Percentiles rank a stretch among this genome's conserved stretches.
Evolutionary conservation across 1,284 basidiomycete species (phyloP).

Genomic region (Quambalaria eucalypti): DNA sequence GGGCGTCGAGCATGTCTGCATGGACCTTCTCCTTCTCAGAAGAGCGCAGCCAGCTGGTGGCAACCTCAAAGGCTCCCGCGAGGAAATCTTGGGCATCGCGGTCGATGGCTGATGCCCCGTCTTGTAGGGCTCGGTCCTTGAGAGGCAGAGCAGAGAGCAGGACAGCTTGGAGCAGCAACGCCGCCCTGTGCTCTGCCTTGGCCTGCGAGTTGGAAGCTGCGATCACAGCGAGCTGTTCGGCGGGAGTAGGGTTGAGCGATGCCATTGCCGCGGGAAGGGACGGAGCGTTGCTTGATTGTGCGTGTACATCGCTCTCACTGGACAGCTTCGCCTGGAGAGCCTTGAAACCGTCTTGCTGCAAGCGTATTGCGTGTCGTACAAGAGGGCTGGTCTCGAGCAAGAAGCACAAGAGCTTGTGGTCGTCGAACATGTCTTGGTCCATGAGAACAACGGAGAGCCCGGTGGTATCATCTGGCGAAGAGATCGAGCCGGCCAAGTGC

Average conservation of each 20-base stretch:
- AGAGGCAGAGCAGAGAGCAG: background rate
- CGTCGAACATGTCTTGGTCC: background rate
- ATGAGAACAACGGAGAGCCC: background rate
- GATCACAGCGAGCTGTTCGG: background rate
- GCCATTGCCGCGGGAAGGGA: too few relatives aligned
- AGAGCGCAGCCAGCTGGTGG: background rate
- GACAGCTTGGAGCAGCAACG: background rate
- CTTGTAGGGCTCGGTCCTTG: background rate
- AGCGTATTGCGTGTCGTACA: background rate
- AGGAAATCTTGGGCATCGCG: background rate
- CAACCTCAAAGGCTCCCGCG: background rate
- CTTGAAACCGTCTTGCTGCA: background rate
- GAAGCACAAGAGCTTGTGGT: background rate
- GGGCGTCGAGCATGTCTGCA: background rate
- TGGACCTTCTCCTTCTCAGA: background rate
- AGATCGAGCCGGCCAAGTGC: background rate
- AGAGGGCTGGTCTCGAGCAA: background rate
- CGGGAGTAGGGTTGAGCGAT: background rate
- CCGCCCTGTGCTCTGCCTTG: background rate
- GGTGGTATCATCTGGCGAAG: background rate
- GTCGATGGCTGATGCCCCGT: background rate
- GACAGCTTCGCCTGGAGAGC: background rate
- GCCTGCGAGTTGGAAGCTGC: background rate
- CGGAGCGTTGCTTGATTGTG: too few relatives aligned
- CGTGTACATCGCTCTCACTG: too few relatives aligned